These are phyloP conservation scores for Penicillium sp. DNA, from an alignment of 2,329 filamentous ascomycete species.

Conservation along the genomic window DNA sequence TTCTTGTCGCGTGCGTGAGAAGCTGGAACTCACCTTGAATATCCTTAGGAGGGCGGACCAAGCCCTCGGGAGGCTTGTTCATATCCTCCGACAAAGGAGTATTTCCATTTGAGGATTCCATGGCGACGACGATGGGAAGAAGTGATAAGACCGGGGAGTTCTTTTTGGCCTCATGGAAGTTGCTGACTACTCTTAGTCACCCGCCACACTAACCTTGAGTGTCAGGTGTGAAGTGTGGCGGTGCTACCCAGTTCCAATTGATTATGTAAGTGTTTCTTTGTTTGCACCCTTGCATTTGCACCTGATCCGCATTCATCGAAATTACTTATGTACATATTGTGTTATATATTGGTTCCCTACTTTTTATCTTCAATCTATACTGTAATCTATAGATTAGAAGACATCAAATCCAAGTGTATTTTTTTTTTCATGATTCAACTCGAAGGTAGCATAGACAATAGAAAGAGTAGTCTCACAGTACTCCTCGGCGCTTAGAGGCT, in stretches of 20 bases:
- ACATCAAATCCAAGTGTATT: neutral
- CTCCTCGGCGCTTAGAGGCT: slow-evolving; percentile 3
- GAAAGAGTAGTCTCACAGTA: neutral
- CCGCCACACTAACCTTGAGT: slow-evolving; percentile 12
- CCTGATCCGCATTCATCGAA: neutral
- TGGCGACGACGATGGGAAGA: slow-evolving; percentile 20
- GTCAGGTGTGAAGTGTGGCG: neutral
- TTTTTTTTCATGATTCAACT: neutral
- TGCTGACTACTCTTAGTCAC: neutral
- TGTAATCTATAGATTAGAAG: neutral
- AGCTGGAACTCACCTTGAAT: slow-evolving; percentile 61
- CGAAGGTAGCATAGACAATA: neutral
- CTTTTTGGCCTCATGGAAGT: slow-evolving; percentile 3
- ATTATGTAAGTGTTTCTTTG: neutral
- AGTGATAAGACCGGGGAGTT: slow-evolving; percentile 1
- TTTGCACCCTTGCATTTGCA: neutral
- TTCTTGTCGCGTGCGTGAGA: neutral
- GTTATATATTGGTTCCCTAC: neutral
- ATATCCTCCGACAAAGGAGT: slow-evolving; percentile 55
- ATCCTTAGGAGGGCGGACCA: slow-evolving; percentile 82
- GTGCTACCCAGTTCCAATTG: neutral
- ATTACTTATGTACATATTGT: neutral
- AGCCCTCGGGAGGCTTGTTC: slow-evolving; percentile 75
- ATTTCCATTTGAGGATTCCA: slow-evolving; percentile 45
- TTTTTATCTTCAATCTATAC: neutral